Evolutionary conservation across 179 eudicot species (phyloP), one percentile per base, ranked within the genome.

Genomic region (Silene noctiflora): DNA sequence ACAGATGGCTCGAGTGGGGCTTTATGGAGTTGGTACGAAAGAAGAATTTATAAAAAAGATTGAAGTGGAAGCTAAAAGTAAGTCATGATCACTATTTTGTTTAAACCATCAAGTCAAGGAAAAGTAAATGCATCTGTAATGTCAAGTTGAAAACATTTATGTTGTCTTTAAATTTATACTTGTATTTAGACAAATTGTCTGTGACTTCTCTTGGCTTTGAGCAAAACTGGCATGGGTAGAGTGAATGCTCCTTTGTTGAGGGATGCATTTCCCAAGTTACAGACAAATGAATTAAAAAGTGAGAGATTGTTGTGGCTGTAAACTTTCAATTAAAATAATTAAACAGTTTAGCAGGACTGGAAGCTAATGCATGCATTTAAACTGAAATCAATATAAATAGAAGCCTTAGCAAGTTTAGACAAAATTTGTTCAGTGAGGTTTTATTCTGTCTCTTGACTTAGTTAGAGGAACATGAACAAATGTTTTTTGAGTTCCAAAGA

Each of bases 1-100:
- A 81, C 89, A 94, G 99, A 89, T 95, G 94, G 84, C 80, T 48
- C 86, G 71, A 73, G 93, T 95, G 69, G 84, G 86, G 64, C 88
- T 95, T 70, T 90, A 84, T 74, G 96, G 89, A 25, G 83, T 88
- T 62, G 74, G 73, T 75, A 78, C 81, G 17, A 91, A 85, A 74
- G 87, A 91, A 3, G 85, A 83, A 59, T 95, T 95, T 76, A 69
- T 92, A 64, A 72, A 65, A 67, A 91, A 77, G 83, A 84, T 95
- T 69, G 82, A 87, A 83, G 86, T 81, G 71, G 97, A 89, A 76
- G 85, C 81, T 33, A 76, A 81, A 80, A 84, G 97, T 94, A 86
- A 83, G 86, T 83, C 55, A 14, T 62, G 33, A 20, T 68, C 62
- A 76, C 71, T 13, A 29, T 58, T 46, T 17, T 11, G 31, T 67